A percentile compares a stretch with the other conserved stretches of the same genome.
These are phyloP conservation scores for Luffa aegyptiaca DNA, from an alignment of 306 rosid genomes.

Conservation along the genomic window DNA sequence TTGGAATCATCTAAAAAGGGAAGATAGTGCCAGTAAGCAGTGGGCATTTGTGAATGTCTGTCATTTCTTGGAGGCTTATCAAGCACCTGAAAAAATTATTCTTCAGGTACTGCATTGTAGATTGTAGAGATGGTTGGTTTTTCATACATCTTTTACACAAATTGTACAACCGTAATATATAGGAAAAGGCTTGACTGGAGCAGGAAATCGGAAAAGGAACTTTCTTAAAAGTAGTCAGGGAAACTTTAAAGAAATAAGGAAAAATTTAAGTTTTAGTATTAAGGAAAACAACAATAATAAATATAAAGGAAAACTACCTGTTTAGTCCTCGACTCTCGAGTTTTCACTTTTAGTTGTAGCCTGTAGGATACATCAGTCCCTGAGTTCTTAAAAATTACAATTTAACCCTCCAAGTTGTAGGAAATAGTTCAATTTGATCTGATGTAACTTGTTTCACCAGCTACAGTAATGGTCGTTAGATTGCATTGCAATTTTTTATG, in stretches of 20 bases:
- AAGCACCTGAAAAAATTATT: slow-evolving; percentile 97
- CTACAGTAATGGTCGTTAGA: not conserved
- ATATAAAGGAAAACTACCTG: not conserved
- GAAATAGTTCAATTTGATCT: not conserved
- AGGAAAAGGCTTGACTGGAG: not conserved
- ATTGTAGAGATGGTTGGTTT: slow-evolving; percentile 1
- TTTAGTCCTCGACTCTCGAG: not conserved
- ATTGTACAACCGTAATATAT: not conserved
- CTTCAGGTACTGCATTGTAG: slow-evolving; percentile 55
- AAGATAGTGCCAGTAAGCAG: slow-evolving; percentile 98
- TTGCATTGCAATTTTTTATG: not conserved
- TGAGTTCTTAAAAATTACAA: not conserved
- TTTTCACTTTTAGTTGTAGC: not conserved
- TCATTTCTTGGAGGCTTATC: slow-evolving; percentile 98
- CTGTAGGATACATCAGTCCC: not conserved
- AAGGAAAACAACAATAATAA: not conserved
- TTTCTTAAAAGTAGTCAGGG: not conserved
- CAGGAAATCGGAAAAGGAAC: not conserved
- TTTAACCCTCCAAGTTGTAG: not conserved
- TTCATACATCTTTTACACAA: not conserved
- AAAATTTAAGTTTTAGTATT: not conserved
- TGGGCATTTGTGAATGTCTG: slow-evolving; percentile 99
- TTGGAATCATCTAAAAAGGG: slow-evolving; percentile 99
- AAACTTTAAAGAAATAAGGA: not conserved
- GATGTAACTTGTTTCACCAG: not conserved